Evolutionary conservation across 805 yeast genomes (phyloP).

Genomic region (Metschnikowia gelsemii): DNA sequence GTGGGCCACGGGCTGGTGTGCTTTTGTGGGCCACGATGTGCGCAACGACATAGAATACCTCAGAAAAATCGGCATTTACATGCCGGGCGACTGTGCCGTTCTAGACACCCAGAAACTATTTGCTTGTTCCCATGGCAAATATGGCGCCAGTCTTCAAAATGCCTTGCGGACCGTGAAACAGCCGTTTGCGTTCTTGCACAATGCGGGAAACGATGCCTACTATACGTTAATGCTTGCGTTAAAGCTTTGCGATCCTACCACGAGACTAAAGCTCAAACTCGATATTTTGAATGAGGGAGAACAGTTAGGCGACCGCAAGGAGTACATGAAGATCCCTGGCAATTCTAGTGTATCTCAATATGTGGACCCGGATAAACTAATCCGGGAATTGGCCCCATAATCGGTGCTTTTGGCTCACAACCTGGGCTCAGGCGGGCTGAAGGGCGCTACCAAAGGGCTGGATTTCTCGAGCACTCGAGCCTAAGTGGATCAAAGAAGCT

Average conservation of each 20-base stretch:
- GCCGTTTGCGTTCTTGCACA: slow-evolving; percentile 26
- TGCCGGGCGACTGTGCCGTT: slow-evolving; percentile 2
- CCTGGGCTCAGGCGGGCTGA: no score
- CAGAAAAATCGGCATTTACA: slow-evolving; percentile 11
- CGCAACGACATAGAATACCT: slow-evolving; percentile 17
- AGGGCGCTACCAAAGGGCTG: no score
- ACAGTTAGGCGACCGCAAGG: slow-evolving; percentile 6
- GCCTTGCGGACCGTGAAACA: slow-evolving; percentile 20
- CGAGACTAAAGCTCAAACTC: slow-evolving; percentile 4
- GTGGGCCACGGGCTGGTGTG: slow-evolving; percentile 15
- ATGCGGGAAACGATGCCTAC: slow-evolving; percentile 31
- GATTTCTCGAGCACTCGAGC: no score
- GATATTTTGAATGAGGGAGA: slow-evolving; percentile 8
- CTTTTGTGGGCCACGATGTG: slow-evolving; percentile 21
- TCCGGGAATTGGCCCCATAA: slow-evolving; percentile 1
- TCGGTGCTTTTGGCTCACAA: no score
- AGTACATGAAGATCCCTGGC: slow-evolving; percentile 4
- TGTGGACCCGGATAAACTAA: neutral
- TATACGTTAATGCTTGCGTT: slow-evolving; percentile 26
- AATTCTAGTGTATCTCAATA: slow-evolving; percentile 3
- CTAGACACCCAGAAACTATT: slow-evolving; percentile 24
- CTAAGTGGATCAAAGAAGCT: no score
- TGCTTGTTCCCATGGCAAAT: slow-evolving; percentile 14
- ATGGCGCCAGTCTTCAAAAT: slow-evolving; percentile 24
- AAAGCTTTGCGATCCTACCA: slow-evolving; percentile 24